Conservation (phyloP, 2,329 filamentous ascomycete genomes). For the Triangularia verruculosa region DNA sequence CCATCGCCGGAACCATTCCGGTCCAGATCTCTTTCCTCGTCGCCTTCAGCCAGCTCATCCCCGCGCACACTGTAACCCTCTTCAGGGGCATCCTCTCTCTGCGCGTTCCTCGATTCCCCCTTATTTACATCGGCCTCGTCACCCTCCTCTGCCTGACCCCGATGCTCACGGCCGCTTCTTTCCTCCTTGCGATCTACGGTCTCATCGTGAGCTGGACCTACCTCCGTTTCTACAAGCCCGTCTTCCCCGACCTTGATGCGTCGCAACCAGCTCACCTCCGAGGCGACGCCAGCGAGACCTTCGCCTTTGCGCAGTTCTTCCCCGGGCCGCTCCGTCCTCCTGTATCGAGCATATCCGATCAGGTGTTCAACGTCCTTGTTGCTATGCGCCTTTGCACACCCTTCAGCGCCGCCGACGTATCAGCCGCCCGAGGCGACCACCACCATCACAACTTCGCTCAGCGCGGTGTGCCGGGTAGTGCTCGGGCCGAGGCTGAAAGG, state of each 20-base stretch:
- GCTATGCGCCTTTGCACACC: conserved; percentile 76
- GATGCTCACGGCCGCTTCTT: conserved; percentile 64
- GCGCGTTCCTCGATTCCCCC: conserved; percentile 69
- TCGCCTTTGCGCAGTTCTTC: conserved; percentile 95
- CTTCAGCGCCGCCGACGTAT: conserved; percentile 78
- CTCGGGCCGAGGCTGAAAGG: conserved; percentile 87
- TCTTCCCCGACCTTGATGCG: conserved; percentile 65
- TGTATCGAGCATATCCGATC: conserved; percentile 69
- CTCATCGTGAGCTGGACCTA: conserved; percentile 92
- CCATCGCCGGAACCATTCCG: conserved; percentile 83
- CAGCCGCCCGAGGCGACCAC: conserved; percentile 67
- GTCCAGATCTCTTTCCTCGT: conserved; percentile 93
- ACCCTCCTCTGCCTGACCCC: conserved; percentile 61
- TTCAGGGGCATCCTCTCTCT: conserved; percentile 86
- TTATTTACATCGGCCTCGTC: conserved; percentile 73
- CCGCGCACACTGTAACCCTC: conserved; percentile 92
- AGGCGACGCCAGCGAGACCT: conserved; percentile 93
- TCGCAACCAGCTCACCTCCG: conserved; percentile 63
- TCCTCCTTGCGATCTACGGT: conserved; percentile 76
- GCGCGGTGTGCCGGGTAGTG: conserved; percentile 60
- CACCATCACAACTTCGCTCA: conserved; percentile 57
- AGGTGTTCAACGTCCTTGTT: conserved; percentile 72
- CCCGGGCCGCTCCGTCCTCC: conserved; percentile 78
- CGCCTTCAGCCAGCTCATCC: conserved; percentile 95
- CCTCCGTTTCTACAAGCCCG: conserved; percentile 86